Conservation (phyloP, 148 eudicot species). For the Oxyria digyna region DNA sequence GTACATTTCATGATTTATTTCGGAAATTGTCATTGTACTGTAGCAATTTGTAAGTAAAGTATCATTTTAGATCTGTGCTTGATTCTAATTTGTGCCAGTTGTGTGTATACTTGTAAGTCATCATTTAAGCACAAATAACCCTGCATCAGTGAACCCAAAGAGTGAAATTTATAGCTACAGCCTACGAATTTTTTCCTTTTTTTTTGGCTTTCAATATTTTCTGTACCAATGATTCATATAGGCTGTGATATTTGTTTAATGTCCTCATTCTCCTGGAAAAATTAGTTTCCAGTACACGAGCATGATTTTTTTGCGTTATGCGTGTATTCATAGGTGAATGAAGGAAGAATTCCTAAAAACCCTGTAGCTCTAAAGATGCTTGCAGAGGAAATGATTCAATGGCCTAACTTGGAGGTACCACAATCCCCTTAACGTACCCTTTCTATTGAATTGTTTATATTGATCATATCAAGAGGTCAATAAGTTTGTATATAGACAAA, state of each 20-base stretch:
- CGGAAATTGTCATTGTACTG: not conserved
- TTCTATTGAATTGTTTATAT: not conserved
- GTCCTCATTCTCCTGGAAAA: not conserved
- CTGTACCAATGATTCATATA: not conserved
- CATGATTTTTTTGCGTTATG: not conserved
- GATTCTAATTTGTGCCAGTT: not conserved
- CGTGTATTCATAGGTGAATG: slow-evolving; percentile 44
- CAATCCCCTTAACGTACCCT: slow-evolving; percentile 16
- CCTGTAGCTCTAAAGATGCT: slow-evolving; percentile 54
- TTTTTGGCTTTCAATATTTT: not conserved
- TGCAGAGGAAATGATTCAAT: slow-evolving; percentile 73
- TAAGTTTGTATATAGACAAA: not conserved
- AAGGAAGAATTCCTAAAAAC: slow-evolving; percentile 64
- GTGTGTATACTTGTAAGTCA: not conserved
- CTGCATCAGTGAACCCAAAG: too few species aligned
- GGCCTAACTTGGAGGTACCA: slow-evolving; percentile 92
- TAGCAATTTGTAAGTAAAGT: not conserved
- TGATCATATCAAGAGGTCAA: not conserved
- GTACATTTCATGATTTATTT: not conserved
- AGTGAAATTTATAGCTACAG: too few species aligned
- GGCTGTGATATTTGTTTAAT: not conserved
- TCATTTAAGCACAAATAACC: not conserved
- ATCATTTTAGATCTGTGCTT: not conserved
- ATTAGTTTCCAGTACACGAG: not conserved
- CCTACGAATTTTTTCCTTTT: not conserved